phyloP scores from a whole-genome alignment of 1,284 basidiomycete genomes.

The Cystobasidium slooffiae region DNA sequence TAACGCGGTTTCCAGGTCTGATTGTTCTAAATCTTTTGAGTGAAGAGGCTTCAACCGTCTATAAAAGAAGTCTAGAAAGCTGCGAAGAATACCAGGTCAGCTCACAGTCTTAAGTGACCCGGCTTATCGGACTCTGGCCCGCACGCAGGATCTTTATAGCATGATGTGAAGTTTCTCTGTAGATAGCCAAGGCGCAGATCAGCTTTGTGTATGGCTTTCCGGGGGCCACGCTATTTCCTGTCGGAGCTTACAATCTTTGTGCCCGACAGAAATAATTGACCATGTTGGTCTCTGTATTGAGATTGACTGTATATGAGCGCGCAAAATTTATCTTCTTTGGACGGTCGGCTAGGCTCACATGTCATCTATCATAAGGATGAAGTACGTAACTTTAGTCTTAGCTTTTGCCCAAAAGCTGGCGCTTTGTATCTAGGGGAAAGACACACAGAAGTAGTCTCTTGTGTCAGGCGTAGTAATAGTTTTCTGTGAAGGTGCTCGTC shows the following conservation, averaged over 20 bases:
- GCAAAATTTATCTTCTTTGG: background rate
- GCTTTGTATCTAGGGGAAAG: background rate
- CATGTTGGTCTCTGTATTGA: constrained; percentile 53
- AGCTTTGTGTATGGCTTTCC: background rate
- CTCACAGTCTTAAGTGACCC: background rate
- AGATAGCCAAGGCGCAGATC: background rate
- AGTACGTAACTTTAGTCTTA: background rate
- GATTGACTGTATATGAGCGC: background rate
- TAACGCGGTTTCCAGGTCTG: constrained; percentile 16
- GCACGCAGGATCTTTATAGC: constrained; percentile 46
- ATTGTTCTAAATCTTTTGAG: background rate
- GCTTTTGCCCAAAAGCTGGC: too few relatives aligned
- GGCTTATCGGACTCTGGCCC: background rate
- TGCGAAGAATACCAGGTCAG: background rate
- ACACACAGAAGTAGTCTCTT: constrained; percentile 26
- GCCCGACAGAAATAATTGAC: constrained; percentile 56
- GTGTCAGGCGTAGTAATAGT: background rate
- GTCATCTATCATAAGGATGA: constrained; percentile 22
- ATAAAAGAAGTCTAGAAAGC: constrained; percentile 53
- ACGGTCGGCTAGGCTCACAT: constrained; percentile 7
- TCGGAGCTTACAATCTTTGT: constrained; percentile 47
- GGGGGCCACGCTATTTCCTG: background rate
- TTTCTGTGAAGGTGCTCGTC: background rate
- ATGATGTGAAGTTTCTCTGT: constrained; percentile 56
- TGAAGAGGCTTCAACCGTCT: constrained; percentile 45